Evolutionary conservation across 371 early-diverging fungal genomes (phyloP), one percentile per base, ranked within the genome.

Genomic region (Amoeboaphelidium protococcarum): DNA sequence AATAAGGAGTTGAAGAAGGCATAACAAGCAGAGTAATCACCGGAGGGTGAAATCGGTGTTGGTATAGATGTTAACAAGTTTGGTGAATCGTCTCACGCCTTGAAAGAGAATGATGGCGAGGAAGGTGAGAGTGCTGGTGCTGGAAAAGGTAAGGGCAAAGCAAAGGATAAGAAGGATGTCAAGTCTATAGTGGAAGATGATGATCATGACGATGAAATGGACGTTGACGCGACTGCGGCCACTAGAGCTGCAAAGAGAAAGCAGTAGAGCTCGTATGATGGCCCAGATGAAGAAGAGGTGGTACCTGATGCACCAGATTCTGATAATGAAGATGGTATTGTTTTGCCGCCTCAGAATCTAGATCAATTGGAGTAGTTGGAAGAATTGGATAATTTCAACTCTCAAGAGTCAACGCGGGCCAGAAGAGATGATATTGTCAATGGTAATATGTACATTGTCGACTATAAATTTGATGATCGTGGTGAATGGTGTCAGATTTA

Each of bases 401-500:
- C n/a, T n/a, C n/a, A n/a, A n/a, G n/a, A n/a, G n/a, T n/a, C n/a
- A n/a, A n/a, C n/a, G n/a, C n/a, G n/a, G n/a, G n/a, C n/a, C n/a
- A n/a, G n/a, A 10, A 31, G 37, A 31, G 37, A 31, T 16, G 25
- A 40, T 1, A 42, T 51, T 53, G 23, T 48, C 23, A n/a, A 52
- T 13, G 41, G 41, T 23, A 64, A 62, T 52, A 59, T 59, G 20
- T 76, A 74, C 50, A 71, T 77, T 44, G 63, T 64, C 45, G 68
- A 51, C 47, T 66, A 67, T 53, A 50, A 64, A 45, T 68, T 85
- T 54, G 89, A 88, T 57, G 58, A 57, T 16, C 50, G 67, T 27
- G 80, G 78, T 25, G 61, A 74, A 16, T 86, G 71, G 70, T 82
- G 80, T 51, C 82, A 84, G 61, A 63, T 90, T 43, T 75, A 74